Evolutionary conservation across 2,329 filamentous ascomycete species (phyloP).

Genomic region (Exophiala sideris): DNA sequence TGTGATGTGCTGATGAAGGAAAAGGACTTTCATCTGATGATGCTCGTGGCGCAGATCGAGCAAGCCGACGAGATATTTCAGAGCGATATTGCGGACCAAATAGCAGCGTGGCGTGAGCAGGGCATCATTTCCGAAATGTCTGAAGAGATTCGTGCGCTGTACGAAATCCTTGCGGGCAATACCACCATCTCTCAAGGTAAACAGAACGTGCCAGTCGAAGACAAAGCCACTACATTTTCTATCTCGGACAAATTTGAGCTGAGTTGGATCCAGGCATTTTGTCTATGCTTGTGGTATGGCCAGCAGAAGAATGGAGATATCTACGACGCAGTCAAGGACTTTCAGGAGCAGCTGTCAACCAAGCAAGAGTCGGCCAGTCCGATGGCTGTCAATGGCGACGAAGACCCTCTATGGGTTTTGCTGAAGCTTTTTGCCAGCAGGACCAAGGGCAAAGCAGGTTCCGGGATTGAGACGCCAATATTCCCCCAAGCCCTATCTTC

Average conservation of each 20-base stretch:
- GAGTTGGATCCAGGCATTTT: constrained; percentile 92
- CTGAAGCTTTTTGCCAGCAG: constrained; percentile 69
- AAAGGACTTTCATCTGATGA: constrained; percentile 78
- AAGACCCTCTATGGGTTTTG: constrained; percentile 75
- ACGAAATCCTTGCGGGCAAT: constrained; percentile 85
- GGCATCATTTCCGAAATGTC: constrained; percentile 85
- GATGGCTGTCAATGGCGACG: constrained; percentile 58
- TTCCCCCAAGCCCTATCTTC: constrained; percentile 72
- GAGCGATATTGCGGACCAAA: constrained; percentile 72
- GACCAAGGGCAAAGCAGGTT: constrained; percentile 30
- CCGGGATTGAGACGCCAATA: constrained; percentile 36
- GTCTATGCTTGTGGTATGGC: constrained; percentile 85
- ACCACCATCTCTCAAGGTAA: constrained; percentile 79
- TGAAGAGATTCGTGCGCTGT: constrained; percentile 78
- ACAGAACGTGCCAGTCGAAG: constrained; percentile 67
- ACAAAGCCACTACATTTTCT: constrained; percentile 73
- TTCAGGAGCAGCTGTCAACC: constrained; percentile 68
- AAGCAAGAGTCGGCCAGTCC: constrained; percentile 68
- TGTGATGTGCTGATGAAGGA: constrained; percentile 74
- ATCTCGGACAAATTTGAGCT: constrained; percentile 81
- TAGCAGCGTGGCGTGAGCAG: constrained; percentile 78
- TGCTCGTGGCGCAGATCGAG: constrained; percentile 77
- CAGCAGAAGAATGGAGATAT: constrained; percentile 66
- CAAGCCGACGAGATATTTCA: constrained; percentile 62
- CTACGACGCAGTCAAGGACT: constrained; percentile 68